Evolutionary conservation across 2,329 filamentous ascomycete genomes (phyloP), one percentile per base, ranked within the genome.

Genomic region (Aspergillus ochraceoroseus): DNA sequence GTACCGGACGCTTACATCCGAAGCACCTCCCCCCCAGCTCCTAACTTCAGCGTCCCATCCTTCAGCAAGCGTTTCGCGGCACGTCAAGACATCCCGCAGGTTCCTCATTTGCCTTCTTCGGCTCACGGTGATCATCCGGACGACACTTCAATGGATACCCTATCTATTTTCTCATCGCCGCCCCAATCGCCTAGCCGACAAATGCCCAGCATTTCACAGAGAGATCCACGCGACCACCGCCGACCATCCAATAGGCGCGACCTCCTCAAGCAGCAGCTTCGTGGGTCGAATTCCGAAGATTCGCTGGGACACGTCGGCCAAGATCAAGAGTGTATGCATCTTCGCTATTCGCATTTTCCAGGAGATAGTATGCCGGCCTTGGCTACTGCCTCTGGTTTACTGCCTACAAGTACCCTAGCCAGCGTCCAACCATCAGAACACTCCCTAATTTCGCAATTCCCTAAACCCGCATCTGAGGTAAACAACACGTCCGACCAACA

Each of bases 31-130:
- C 58, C 62, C 3, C 55, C 62, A 15, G 56, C 64, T 3, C 65
- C 64, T 2, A 68, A 68, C 38, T 67, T 68, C 33, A 68, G 66
- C 41, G 59, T 68, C 11, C 65, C 65, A 3, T 58, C 58, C 1
- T 66, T 67, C 38, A 68, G 63, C 54, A 63, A 58, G 51, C 60
- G 63, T 41, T 66, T 64, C 27, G 51, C 54, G 2, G 43, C 57
- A 2, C 44, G 43, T 18, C 19, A 42, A 33, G 9, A 43, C 28
- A 22, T 41, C 31, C 19, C 45, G 3, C 48, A 56, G 11, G 27
- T 38, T 18, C 48, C 51, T 22, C 50, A 49, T 9, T 43, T 50
- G 13, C 29, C 53, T 12, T 47, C 47, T 28, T n/a, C n/a, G n/a
- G 33, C 35, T 9, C 33, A 38, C 5, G 48, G 45, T 5, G 45